Conservation (phyloP, 305 asterid genomes). For the Fraxinus paxiana region DNA sequence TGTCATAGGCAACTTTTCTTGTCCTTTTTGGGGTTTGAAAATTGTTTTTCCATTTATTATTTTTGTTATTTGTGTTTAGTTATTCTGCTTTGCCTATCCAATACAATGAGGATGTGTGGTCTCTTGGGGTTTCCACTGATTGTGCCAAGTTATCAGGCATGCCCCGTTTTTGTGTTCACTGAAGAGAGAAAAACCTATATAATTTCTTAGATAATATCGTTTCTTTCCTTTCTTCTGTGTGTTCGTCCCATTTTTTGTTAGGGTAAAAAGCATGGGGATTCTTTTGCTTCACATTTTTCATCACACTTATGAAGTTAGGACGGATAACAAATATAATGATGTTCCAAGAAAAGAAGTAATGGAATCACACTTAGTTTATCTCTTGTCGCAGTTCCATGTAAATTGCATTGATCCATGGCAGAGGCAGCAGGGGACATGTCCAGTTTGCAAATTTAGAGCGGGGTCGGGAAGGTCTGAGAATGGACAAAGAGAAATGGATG, state of each 20-base stretch:
- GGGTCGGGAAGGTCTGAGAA: conserved; percentile 62
- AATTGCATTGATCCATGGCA: conserved; percentile 96
- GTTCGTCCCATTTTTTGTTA: neutral
- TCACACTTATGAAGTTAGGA: neutral
- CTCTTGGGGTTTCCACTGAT: no score
- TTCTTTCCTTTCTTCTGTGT: neutral
- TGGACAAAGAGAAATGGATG: conserved; percentile 51
- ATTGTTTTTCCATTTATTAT: no score
- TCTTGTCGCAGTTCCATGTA: conserved; percentile 68
- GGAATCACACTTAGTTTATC: neutral
- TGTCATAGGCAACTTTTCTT: no score
- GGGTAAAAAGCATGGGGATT: neutral
- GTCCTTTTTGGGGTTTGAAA: no score
- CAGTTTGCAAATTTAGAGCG: conserved; percentile 80
- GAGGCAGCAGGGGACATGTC: conserved; percentile 93
- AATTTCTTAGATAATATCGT: neutral
- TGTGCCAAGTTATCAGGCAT: no score
- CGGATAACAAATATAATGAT: neutral
- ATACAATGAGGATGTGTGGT: no score
- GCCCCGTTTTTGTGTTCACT: no score
- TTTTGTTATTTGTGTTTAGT: no score
- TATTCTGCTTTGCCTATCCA: no score
- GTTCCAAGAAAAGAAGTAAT: neutral
- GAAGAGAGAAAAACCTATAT: neutral
- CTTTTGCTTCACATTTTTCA: neutral